Base-by-base conservation (phyloP, 257 asterid genomes). In the Nicotiana attenuata region DNA sequence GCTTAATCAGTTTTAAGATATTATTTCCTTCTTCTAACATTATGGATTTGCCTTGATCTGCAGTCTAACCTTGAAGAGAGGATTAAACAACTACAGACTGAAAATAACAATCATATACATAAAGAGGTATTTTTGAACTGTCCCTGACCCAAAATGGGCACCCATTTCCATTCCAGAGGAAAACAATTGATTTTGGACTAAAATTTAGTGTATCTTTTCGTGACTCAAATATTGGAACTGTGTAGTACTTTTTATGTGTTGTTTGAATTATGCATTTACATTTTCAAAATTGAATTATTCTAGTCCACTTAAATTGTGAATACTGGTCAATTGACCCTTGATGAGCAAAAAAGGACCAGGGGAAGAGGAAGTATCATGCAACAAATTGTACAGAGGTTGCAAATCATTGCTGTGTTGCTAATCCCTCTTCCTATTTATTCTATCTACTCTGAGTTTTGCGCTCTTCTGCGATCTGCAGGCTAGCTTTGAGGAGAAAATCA, bases 51-150 rank as follows among this genome's bases (percentile, higher is more conserved):
- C 35, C n/a, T 75, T 56, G 64, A 77, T 82, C 76, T 47, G 56
- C 87, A 91, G 92, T 89, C 85, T 76, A 84, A 73, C 85, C 88
- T 88, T 76, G 77, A 87, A 83, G 89, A 86, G 85, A 84, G 84
- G 80, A 67, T 91, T 60, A 85, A 86, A 83, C 87, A 86, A 77
- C 81, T 90, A 56, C 84, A 80, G 15, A 84, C 83, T 76, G 97
- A 85, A 47, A 91, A 89, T 82, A 81, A 83, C 56, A 83, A 80
- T 41, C 84, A 81, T 81, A 77, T 77, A 65, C 89, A 81, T 81
- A 87, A 89, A 29, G 90, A 88, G 93, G 93, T 90, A 86, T 52
- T 85, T 50, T 67, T 76, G 50, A 47, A 52, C 73, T 87, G 50
- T 65, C 68, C 71, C 77, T 80, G 38, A 55, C 65, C 10, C 38